Base-by-base conservation (phyloP, 2,329 filamentous ascomycete genomes). In the Xylaria sp. region DNA sequence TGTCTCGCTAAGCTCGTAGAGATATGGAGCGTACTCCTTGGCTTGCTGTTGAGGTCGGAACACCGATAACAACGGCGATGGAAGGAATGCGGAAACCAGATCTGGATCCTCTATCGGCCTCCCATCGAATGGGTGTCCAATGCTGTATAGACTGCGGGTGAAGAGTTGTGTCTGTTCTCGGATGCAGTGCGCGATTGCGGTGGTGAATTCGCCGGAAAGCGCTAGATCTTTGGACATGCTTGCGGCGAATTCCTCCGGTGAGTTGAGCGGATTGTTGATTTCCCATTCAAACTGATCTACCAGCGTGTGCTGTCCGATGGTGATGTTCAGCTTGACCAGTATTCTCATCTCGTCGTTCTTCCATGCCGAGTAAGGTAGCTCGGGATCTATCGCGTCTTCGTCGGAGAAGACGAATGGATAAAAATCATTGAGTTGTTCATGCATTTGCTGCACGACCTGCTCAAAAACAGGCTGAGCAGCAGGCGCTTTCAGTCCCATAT, bases 281-380 rank as follows among this genome's bases (percentile, higher is more conserved):
- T 99, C 94, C 94, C 94, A 99, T 73, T 99, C 94, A 58, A 99
- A 97, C 70, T 97, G 94, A 67, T 99, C 94, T 34, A 97, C 88
- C 21, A 99, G 79, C 0, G 92, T 97, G 68, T 96, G 91, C 60
- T 91, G 89, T 39, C 93, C 94, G 68, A 99, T 97, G 6, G 94
- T 97, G 67, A 99, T 96, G 73, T 97, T 97, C 46, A 99, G 81
- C 73, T 97, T 97, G 73, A 99, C 86, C 40, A 96, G 77, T 63
- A 99, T 90, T 46, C 94, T 89, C 93, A 99, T 97, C 76, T 99
- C 94, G 70, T 99, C 94, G 69, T 99, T 96, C 74, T 97, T 97
- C 78, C 97, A 96, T 6, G 94, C 92, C 38, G 83, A 87, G 70
- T 97, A 97, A 0, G 93, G 92, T 11, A 95, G 79, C 68, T 94